Conservation (phyloP, 2,329 filamentous ascomycete genomes). For the Diaporthe amygdali region DNA sequence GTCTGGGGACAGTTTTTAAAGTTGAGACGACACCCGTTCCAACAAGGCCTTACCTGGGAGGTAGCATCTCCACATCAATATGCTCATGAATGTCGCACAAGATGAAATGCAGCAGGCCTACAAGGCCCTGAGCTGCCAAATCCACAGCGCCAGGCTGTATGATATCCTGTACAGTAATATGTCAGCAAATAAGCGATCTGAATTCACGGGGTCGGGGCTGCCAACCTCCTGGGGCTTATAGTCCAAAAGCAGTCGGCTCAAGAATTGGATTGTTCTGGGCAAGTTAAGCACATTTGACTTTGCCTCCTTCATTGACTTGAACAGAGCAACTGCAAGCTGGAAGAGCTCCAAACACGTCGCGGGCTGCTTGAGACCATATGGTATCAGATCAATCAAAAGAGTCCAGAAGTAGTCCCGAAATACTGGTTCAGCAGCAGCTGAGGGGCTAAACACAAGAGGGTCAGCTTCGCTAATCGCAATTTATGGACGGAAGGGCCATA, state of each 20-base stretch:
- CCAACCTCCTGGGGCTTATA: conserved; percentile 39
- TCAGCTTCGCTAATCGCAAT: conserved; percentile 22
- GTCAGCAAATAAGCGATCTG: conserved; percentile 22
- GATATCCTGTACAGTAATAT: conserved; percentile 37
- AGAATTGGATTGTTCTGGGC: conserved; percentile 32
- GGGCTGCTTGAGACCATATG: conserved; percentile 37
- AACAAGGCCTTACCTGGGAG: conserved; percentile 23
- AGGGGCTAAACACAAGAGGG: conserved; percentile 27
- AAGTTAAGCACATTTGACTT: conserved; percentile 36
- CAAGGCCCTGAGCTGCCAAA: conserved; percentile 41
- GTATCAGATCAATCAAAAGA: conserved; percentile 42
- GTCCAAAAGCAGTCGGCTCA: conserved; percentile 32
- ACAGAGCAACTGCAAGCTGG: conserved; percentile 43
- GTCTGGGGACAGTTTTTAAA: not conserved
- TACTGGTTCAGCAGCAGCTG: conserved; percentile 38
- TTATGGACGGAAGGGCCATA: not conserved
- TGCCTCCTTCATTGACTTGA: conserved; percentile 44
- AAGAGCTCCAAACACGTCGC: conserved; percentile 52
- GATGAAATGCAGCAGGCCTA: conserved; percentile 40
- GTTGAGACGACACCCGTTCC: not conserved
- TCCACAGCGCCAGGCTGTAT: conserved; percentile 43
- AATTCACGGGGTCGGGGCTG: not conserved
- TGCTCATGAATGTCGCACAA: conserved; percentile 30
- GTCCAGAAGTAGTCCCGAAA: conserved; percentile 56
- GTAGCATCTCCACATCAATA: conserved; percentile 22